Conservation (phyloP, 805 yeast genomes). For the Scheffersomyces spartinae region DNA sequence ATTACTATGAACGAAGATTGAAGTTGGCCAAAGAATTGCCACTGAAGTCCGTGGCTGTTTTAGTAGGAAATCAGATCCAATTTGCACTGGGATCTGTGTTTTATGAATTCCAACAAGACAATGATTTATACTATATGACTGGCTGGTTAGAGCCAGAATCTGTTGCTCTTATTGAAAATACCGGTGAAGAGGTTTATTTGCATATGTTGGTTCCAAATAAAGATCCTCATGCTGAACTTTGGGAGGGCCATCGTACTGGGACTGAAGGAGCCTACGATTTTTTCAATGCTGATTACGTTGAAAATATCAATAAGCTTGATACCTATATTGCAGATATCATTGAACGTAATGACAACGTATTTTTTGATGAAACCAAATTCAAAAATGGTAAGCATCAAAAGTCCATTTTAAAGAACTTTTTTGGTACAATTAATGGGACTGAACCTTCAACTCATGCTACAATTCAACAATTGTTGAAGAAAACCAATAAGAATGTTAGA, state of each 20-base stretch:
- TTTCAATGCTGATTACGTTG: slow-evolving; percentile 78
- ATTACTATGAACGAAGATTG: slow-evolving; percentile 64
- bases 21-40: slow-evolving; percentile 49
- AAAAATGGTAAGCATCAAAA: too few relatives aligned
- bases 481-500: slow-evolving; percentile 24
- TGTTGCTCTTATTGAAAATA: slow-evolving; percentile 48
- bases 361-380: slow-evolving; percentile 34
- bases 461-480: slow-evolving; percentile 11
- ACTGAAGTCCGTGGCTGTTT: slow-evolving; percentile 53
- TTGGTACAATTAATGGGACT: slow-evolving; percentile 2
- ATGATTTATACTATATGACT: slow-evolving; percentile 73
- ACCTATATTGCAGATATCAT: slow-evolving; percentile 37
- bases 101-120: slow-evolving; percentile 86
- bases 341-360: slow-evolving; percentile 38
- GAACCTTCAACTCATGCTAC: slow-evolving; percentile 6
- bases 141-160: slow-evolving; percentile 93
- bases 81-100: slow-evolving; percentile 88
- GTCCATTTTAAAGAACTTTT: slow-evolving; percentile 9
- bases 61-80: slow-evolving; percentile 62
- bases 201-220: slow-evolving; percentile 83
- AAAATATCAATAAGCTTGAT: slow-evolving; percentile 34
- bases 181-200: slow-evolving; percentile 43
- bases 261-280: slow-evolving; percentile 67
- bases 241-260: slow-evolving; percentile 96
- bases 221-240: slow-evolving; percentile 65